Evolutionary conservation across 1,284 basidiomycete genomes (phyloP), one percentile per base, ranked within the genome.

Genomic region (Ceratobasidium sp.): DNA sequence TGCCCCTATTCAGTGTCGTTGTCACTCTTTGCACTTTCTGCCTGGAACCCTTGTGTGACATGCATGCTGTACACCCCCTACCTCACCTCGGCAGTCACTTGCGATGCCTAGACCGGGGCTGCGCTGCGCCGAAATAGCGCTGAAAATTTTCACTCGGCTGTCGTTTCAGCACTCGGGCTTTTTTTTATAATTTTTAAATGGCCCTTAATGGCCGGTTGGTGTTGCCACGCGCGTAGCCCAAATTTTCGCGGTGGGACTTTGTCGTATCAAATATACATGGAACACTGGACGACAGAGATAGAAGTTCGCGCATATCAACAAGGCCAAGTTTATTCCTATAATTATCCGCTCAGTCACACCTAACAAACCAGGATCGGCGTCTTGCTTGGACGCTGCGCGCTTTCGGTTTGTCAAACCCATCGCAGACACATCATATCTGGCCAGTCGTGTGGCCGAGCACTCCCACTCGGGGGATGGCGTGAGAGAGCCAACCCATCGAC

Each of bases 11-110:
- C 8, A 16, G 35, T n/a, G 5, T 44, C 16, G 35, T n/a, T 64
- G 60, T 64, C 33, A 64, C 60, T 64, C 38, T 14, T 6, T 38
- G 35, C 35, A 35, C 38, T 64, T 23, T 64, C 35, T 64, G 38
- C 18, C 38, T 64, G 38, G 60, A 35, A 33, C 35, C 5, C 5
- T 38, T 7, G 59, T 60, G 33, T 50, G 48, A 50, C 48, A 7
- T 14, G 12, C 4, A 6, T 38, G 38, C 35, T 23, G 38, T 44
- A n/a, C 35, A 41, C 23, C n/a, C 23, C n/a, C 7, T 20, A 35
- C 60, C 60, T 64, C 60, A 23, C 38, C 38, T 64, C 60, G 20
- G 35, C 38, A 33, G 60, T 64, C 48, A 50, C 48, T 50, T 20
- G 20, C 20, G 60, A 8, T 44, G 20, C 18, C 10, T 12, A 64